Evolutionary conservation across 2,329 filamentous ascomycete species (phyloP), one percentile per base, ranked within the genome.

Genomic region (Stachybotrys chartarum): DNA sequence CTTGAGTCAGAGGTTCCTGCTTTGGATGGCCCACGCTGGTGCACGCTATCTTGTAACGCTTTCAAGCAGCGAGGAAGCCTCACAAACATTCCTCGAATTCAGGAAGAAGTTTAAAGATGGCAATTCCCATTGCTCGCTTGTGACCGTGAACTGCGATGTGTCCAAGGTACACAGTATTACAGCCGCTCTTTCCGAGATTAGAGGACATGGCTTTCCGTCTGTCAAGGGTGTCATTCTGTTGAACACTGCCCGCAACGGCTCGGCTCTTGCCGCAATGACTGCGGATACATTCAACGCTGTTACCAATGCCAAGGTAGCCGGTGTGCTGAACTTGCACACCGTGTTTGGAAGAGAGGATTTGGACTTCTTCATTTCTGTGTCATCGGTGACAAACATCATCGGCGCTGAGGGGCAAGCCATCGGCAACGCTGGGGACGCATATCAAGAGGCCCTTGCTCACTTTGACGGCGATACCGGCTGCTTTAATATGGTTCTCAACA

Each of bases 201-300:
- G 54, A 51, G 24, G 18, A 8, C 42, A 51, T 16, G 53, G 50
- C 30, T 51, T 51, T 18, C 47, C 17, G 12, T 14, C 32, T 30
- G 39, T 63, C 7, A 51, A 44, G 7, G 61, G 61, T 14, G 56
- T 62, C 32, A 52, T 63, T 6, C 58, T 60, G 30, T 49, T 52
- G 0, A 56, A 57, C 45, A 58, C 61, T 46, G 52, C 59, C 3
- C 53, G 57, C 7, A 50, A 57, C 7, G 62, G 63, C 32, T 54
- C 53, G n/a, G 58, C 59, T 14, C 58, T 63, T 31, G 61, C 63
- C 12, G 60, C 56, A 47, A 61, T 62, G 59, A 56, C 54, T 8
- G 46, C 49, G 8, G 53, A 55, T 7, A 24, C 58, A 17, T 62
- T 55, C 55, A 46, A 31, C 30, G 30, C 18, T 6, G 60, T 58